These are phyloP conservation scores for Xylaria sp. DNA, from an alignment of 2,329 filamentous ascomycete species.

Conservation along the genomic window DNA sequence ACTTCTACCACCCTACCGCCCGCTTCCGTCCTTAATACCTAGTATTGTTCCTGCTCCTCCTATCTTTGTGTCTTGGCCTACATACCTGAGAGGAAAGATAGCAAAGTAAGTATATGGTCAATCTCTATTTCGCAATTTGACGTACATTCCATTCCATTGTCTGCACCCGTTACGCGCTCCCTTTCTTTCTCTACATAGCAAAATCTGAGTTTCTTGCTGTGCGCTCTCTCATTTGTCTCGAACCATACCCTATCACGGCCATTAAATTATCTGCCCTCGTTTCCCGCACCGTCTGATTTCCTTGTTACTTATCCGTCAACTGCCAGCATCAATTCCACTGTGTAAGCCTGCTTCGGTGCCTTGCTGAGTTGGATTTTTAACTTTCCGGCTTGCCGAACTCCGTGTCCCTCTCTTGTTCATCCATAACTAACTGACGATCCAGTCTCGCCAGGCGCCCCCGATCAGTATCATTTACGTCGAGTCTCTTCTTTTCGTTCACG, in stretches of 20 bases:
- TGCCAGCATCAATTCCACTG: slow-evolving; percentile 9
- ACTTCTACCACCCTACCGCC: slow-evolving; percentile 5
- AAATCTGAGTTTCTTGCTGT: slow-evolving; percentile 20
- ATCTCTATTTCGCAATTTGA: slow-evolving; percentile 17
- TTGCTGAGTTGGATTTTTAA: slow-evolving; percentile 23
- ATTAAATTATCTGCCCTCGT: background rate
- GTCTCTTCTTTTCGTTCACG: slow-evolving; percentile 18
- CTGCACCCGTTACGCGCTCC: background rate
- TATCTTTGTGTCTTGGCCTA: background rate
- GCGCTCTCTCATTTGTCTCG: slow-evolving; percentile 5
- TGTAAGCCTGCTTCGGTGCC: slow-evolving; percentile 29
- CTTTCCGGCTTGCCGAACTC: slow-evolving; percentile 15
- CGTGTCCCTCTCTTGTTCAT: background rate
- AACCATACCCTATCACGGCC: background rate
- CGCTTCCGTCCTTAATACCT: slow-evolving; percentile 5
- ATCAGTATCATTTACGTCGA: slow-evolving; percentile 21
- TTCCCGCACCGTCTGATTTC: background rate
- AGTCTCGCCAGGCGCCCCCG: slow-evolving; percentile 4
- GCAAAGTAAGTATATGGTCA: slow-evolving; percentile 4
- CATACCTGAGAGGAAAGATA: background rate
- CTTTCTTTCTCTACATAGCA: background rate
- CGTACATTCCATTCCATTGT: slow-evolving; percentile 16
- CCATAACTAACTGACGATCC: slow-evolving; percentile 23
- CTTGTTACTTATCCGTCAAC: slow-evolving; percentile 4
- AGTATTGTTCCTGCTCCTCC: background rate